Conservation (phyloP, 192 early-diverging fungal species). For the Coemansia sp. region DNA sequence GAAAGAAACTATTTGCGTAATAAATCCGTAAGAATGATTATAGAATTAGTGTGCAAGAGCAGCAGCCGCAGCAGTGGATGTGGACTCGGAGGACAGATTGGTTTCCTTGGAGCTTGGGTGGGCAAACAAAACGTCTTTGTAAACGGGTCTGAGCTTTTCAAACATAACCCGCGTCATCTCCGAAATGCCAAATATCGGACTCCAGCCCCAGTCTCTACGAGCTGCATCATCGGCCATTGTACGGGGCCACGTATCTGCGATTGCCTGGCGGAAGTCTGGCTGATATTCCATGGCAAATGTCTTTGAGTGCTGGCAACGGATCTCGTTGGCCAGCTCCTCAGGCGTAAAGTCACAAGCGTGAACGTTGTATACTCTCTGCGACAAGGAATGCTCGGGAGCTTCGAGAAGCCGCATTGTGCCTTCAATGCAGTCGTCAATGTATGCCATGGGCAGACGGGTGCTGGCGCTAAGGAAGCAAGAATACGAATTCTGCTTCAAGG, state of each 20-base stretch:
- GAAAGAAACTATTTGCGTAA: neutral
- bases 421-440: slow-evolving; percentile 64
- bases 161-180: slow-evolving; percentile 66
- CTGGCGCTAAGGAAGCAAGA: slow-evolving; percentile 61
- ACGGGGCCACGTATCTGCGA: slow-evolving; percentile 68
- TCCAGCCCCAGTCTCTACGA: slow-evolving; percentile 68
- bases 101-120: slow-evolving; percentile 20
- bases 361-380: slow-evolving; percentile 66
- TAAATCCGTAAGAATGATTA: neutral
- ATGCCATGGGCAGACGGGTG: slow-evolving; percentile 67
- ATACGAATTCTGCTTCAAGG: slow-evolving; percentile 60
- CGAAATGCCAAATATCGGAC: slow-evolving; percentile 58
- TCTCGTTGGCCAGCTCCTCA: slow-evolving; percentile 57
- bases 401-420: slow-evolving; percentile 66
- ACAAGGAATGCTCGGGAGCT: slow-evolving; percentile 52
- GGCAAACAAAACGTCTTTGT: slow-evolving; percentile 12
- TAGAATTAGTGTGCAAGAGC: slow-evolving; percentile 11
- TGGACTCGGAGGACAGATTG: neutral
- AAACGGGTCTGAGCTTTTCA: slow-evolving; percentile 56
- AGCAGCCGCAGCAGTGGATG: slow-evolving; percentile 4
- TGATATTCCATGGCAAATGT: slow-evolving; percentile 62
- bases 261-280: slow-evolving; percentile 64
- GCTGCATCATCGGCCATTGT: slow-evolving; percentile 63
- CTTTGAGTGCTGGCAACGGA: slow-evolving; percentile 50
- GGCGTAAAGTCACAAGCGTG: slow-evolving; percentile 65